phyloP scores from a whole-genome alignment of 768 basidiomycete species.

The Suillus bovinus region DNA sequence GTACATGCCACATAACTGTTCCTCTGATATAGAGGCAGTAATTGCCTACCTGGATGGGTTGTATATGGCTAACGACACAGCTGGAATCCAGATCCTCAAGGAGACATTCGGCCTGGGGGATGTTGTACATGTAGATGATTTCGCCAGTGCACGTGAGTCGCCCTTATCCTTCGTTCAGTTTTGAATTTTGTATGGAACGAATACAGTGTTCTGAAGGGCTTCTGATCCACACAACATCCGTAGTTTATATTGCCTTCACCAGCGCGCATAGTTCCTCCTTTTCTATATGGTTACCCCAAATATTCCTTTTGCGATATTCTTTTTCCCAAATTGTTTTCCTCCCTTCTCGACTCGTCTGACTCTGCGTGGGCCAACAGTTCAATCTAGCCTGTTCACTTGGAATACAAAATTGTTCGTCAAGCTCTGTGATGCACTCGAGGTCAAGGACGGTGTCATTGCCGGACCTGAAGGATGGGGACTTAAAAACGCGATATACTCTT shows the following conservation, averaged over 20 bases:
- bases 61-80: slow-evolving; percentile 44
- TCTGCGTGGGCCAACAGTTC: slow-evolving; percentile 28
- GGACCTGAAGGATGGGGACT: slow-evolving; percentile 58
- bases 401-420: too few species aligned
- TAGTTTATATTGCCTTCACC: background rate
- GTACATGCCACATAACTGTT: slow-evolving; percentile 73
- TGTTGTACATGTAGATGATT: slow-evolving; percentile 65
- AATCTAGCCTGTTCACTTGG: slow-evolving; percentile 57
- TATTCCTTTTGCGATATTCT: background rate
- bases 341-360: background rate
- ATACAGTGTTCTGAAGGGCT: background rate
- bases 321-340: background rate
- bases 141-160: slow-evolving; percentile 52
- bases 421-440: slow-evolving; percentile 42
- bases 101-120: slow-evolving; percentile 56
- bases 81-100: slow-evolving; percentile 56
- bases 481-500: slow-evolving; percentile 58
- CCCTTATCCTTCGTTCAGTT: background rate
- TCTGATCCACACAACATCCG: too few species aligned
- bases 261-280: background rate
- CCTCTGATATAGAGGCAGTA: slow-evolving; percentile 66
- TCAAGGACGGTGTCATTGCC: slow-evolving; percentile 42
- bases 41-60: slow-evolving; percentile 61
- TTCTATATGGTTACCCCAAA: background rate
- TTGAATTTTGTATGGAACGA: too few species aligned